Evolutionary conservation across 2,329 filamentous ascomycete species (phyloP).

Genomic region (Proliferodiscus dingleyae): DNA sequence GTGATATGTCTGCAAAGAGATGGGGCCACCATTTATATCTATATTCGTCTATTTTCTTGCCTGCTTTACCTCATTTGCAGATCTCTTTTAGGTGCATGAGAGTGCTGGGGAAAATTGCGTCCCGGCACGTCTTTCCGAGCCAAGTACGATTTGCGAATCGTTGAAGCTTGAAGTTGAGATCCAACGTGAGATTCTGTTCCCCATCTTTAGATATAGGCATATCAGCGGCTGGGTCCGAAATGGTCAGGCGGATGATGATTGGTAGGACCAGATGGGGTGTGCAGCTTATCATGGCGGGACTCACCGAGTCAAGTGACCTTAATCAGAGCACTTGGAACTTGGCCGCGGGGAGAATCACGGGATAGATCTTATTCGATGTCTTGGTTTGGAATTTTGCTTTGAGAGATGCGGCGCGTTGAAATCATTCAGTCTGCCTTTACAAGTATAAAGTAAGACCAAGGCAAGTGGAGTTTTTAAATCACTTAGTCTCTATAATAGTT

Average conservation of each 20-base stretch:
- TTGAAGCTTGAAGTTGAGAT: background rate
- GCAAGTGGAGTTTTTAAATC: no score
- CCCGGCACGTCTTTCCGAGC: background rate
- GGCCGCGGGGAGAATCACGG: background rate
- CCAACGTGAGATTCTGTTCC: conserved; percentile 1
- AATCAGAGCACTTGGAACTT: background rate
- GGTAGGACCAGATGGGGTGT: background rate
- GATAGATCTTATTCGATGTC: background rate
- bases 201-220: conserved; percentile 5
- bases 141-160: no score
- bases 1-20: conserved; percentile 2
- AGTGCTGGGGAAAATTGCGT: no score
- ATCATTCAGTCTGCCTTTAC: no score
- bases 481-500: no score
- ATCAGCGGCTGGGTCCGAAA: conserved; percentile 8
- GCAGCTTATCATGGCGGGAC: conserved; percentile 2
- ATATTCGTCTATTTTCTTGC: background rate
- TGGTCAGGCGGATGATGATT: background rate
- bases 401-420: no score
- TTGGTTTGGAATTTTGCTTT: no score
- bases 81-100: no score
- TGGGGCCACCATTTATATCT: conserved; percentile 1
- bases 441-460: no score
- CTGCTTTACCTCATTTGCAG: background rate
- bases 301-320: conserved; percentile 1